Evolutionary conservation across 768 basidiomycete species (phyloP).

Genomic region (Postia placenta): DNA sequence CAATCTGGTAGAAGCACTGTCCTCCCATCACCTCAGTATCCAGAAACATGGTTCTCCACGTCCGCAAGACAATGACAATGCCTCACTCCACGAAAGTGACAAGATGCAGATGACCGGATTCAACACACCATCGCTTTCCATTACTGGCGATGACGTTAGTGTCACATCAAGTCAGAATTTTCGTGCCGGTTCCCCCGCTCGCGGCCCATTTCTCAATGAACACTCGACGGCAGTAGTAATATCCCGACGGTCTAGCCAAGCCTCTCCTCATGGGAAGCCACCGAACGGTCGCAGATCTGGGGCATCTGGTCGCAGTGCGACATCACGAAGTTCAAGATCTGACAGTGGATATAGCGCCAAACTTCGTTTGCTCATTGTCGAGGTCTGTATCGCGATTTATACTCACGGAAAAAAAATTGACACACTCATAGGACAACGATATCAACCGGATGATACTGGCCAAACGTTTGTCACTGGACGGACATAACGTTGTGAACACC

Average conservation of each 20-base stretch:
- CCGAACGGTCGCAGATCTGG: neutral
- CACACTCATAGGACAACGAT: conserved; percentile 51
- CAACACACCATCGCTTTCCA: neutral
- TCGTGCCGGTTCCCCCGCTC: neutral
- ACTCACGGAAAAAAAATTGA: neutral
- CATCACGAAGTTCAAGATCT: neutral
- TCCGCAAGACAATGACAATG: neutral
- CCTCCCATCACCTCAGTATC: conserved; percentile 27
- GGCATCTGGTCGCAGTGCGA: neutral
- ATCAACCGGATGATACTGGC: conserved; percentile 68
- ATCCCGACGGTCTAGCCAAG: neutral
- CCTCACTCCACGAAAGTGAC: neutral
- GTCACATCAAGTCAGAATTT: neutral
- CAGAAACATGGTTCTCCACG: neutral
- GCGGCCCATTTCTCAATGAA: neutral
- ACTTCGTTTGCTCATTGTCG: conserved; percentile 54
- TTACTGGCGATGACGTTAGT: neutral
- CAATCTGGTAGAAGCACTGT: conserved; percentile 42
- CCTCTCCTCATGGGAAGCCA: neutral
- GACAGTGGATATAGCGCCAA: neutral
- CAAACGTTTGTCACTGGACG: conserved; percentile 61
- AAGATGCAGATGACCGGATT: neutral
- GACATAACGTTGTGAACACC: conserved; percentile 57
- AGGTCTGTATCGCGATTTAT: conserved; percentile 36
- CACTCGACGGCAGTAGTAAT: neutral